Evolutionary conservation across 1,284 basidiomycete genomes (phyloP), one percentile per base, ranked within the genome.

Genomic region (Rhodotorula sp.): DNA sequence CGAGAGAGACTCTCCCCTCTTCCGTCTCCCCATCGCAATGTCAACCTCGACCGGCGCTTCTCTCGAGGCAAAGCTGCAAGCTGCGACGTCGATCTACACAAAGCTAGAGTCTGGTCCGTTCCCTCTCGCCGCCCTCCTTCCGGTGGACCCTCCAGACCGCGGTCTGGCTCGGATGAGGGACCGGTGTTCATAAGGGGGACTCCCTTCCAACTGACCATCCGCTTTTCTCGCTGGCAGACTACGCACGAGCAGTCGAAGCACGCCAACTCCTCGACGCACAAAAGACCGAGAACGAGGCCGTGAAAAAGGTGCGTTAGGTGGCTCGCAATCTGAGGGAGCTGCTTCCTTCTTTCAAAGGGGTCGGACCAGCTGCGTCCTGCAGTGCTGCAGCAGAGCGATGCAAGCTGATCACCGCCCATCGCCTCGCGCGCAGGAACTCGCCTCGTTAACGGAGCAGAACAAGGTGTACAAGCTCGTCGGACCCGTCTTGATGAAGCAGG

Each of bases 381-480:
- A n/a, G 60, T 20, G 17, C 4, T 29, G 45, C 20, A 6, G 51
- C n/a, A 14, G n/a, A 60, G 26, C 48, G 6, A 4, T 17, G 26
- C 42, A 62, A 60, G 63, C 57, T 53, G 10, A 51, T 57, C 26
- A 26, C 44, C 12, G 24, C 10, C 46, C 14, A 7, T 30, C 24
- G 1, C 33, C 17, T 4, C 33, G 1, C 24, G 12, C 15, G 18
- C 80, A 95, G 92, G 95, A 97, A 82, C 94, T 98, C 78, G 82
- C 83, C n/a, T 82, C 83, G 37, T 82, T 97, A 67, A 89, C 88
- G 60, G 82, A 87, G 2, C 86, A 88, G 74, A 96, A 95, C 78
- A 86, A 85, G 14, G 86, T 99, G 14, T 99, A 89, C 84, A 99
- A 99, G 83, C 87, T 93, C 59, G 86, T 96, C 58, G 96, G 95